Evolutionary conservation across 108 stramenopile genomes (phyloP).

Genomic region (Fragilariopsis cylindrus): DNA sequence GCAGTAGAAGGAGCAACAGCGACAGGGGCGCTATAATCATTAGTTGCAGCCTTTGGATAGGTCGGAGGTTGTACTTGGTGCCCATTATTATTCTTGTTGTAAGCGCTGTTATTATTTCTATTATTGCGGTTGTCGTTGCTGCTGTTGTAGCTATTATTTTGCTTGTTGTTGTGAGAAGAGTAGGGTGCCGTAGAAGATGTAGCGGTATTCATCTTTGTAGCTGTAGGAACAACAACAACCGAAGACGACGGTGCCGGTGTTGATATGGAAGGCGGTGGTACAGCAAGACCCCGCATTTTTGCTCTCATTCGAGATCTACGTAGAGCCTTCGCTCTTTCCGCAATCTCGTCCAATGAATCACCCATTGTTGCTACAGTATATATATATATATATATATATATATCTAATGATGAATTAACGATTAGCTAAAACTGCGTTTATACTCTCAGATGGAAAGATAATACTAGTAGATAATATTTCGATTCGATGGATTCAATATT

Average conservation of each 20-base stretch:
- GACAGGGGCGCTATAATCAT: too few species aligned
- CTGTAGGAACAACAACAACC: background rate
- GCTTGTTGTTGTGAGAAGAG: background rate
- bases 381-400: too few species aligned
- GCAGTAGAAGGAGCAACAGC: too few species aligned
- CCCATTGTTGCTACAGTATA: background rate
- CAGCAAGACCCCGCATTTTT: conserved; percentile 13
- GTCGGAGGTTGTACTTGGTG: too few species aligned
- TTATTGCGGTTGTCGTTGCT: background rate
- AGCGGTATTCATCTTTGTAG: background rate
- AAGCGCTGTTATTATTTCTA: too few species aligned
- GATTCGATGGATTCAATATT: too few species aligned
- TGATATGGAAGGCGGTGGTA: background rate
- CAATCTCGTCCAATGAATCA: conserved; percentile 14
- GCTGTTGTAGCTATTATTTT: background rate
- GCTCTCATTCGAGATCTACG: conserved; percentile 7
- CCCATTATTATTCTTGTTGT: too few species aligned
- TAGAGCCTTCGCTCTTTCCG: conserved; percentile 1
- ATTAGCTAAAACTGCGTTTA: too few species aligned
- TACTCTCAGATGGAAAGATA: too few species aligned
- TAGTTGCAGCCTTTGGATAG: too few species aligned
- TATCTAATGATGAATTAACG: too few species aligned
- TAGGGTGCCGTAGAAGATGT: background rate
- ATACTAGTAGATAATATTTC: too few species aligned
- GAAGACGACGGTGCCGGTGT: background rate